Evolutionary conservation across 306 rosid species (phyloP), one percentile per base, ranked within the genome.

Genomic region (Castanopsis chinensis): DNA sequence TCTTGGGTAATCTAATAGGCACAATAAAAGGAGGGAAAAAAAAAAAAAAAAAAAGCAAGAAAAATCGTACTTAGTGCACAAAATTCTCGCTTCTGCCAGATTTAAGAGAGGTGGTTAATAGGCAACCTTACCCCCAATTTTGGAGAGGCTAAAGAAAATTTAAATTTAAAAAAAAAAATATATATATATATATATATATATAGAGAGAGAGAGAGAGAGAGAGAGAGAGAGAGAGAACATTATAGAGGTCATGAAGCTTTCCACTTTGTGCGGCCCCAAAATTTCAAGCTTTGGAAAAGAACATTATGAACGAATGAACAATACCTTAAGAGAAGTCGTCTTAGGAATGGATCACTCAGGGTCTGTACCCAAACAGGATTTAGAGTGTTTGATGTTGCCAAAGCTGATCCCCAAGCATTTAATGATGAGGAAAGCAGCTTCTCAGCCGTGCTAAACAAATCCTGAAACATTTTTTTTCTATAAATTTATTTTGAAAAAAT

Each of bases 271-370:
- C 72, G 19, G 18, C 65, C 32, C 33, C 27, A 23, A 21, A 59
- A 59, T 3, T 59, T 21, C 4, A 23, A 23, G 33, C 18, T 25
- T 64, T 30, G 13, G 13, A 35, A 35, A 68, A 5, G 20, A 68
- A 68, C 25, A 18, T 35, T 18, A 15, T 35, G 33, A 35, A 61
- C 54, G 43, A 4, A 60, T 27, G 18, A n/a, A 33, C 4, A 60
- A 49, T 81, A 95, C 99, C 99, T 93, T 85, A 95, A 79, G 75
- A 95, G 80, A 84, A 95, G 92, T 80, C 98, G 89, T 88, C 96
- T 91, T 72, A 95, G 74, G 89, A 95, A 93, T 55, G 98, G 98
- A 83, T 92, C 99, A 21, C 85, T 88, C 79, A 91, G 85, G 76
- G 89, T 37, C 82, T 91, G 97, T 21, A 92, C 93, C 99, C 99